These are phyloP conservation scores for Oxyria digyna DNA, from an alignment of 148 eudicot genomes.

Conservation along the genomic window DNA sequence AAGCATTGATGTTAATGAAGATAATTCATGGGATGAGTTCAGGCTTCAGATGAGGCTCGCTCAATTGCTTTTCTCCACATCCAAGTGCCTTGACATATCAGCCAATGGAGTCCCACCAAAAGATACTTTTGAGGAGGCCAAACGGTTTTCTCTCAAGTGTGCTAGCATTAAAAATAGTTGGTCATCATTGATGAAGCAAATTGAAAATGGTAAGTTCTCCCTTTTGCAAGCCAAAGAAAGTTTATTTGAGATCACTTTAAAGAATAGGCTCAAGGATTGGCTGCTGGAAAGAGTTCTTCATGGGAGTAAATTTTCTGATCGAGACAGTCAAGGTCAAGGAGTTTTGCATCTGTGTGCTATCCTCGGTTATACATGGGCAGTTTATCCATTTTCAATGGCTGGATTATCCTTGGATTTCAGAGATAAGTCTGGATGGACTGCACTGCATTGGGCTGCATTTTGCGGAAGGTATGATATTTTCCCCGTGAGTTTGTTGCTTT, in stretches of 20 bases:
- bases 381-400: constrained; percentile 54
- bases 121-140: constrained; percentile 51
- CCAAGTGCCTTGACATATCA: constrained; percentile 49
- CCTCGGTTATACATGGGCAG: constrained; percentile 87
- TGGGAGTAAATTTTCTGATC: constrained; percentile 46
- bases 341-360: constrained; percentile 91
- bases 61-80: constrained; percentile 71
- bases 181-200: constrained; percentile 34
- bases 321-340: constrained; percentile 86
- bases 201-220: constrained; percentile 37
- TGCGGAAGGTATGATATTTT: constrained; percentile 56
- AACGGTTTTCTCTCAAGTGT: constrained; percentile 42
- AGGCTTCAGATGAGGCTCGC: constrained; percentile 68
- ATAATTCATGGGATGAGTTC: constrained; percentile 47
- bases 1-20: constrained; percentile 16
- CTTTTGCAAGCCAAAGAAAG: constrained; percentile 54
- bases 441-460: constrained; percentile 97
- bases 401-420: constrained; percentile 85
- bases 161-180: constrained; percentile 47
- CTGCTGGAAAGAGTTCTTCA: constrained; percentile 62
- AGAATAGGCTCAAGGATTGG: constrained; percentile 75
- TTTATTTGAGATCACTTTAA: constrained; percentile 64
- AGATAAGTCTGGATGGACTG: constrained; percentile 94
- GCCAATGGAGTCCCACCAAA: constrained; percentile 36
- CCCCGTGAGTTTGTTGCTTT: neutral